phyloP scores from a whole-genome alignment of 1,139 yeast species.

The Geotrichum candidum region DNA sequence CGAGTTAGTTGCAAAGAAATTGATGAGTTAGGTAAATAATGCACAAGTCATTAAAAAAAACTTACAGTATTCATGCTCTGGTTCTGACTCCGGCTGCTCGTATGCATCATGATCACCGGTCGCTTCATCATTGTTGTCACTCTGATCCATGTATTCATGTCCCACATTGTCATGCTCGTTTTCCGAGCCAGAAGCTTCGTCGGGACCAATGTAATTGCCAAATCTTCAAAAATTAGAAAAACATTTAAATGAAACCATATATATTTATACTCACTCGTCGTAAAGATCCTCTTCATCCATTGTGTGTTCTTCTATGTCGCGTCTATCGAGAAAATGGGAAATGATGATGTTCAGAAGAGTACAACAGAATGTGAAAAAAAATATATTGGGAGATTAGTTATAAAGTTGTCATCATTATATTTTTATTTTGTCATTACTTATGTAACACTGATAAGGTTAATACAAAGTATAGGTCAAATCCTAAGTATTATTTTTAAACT shows the following conservation, averaged over 20 bases:
- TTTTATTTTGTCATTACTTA: too few species aligned
- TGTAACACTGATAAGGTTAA: too few species aligned
- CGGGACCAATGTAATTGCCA: slow-evolving; percentile 61
- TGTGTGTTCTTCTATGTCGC: background rate
- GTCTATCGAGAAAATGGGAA: background rate
- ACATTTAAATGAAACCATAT: background rate
- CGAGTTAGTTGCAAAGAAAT: background rate
- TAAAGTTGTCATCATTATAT: background rate
- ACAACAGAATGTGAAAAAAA: background rate
- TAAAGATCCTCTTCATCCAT: slow-evolving; percentile 48
- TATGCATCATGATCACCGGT: slow-evolving; percentile 11
- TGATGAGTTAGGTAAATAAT: background rate
- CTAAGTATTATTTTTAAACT: too few species aligned
- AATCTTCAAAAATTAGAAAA: slow-evolving; percentile 34
- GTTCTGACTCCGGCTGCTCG: slow-evolving; percentile 5
- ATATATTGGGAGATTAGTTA: background rate
- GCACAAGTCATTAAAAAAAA: background rate
- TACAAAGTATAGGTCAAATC: background rate
- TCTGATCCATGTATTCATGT: slow-evolving; percentile 15
- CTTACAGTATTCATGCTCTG: slow-evolving; percentile 18
- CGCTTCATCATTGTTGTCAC: slow-evolving; percentile 5
- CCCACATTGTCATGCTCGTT: slow-evolving; percentile 14
- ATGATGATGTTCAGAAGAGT: background rate
- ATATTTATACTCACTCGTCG: slow-evolving; percentile 49
- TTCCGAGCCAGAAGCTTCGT: slow-evolving; percentile 18